Evolutionary conservation across 495 filamentous ascomycete genomes (phyloP).

Genomic region (Xylaria intraflava): DNA sequence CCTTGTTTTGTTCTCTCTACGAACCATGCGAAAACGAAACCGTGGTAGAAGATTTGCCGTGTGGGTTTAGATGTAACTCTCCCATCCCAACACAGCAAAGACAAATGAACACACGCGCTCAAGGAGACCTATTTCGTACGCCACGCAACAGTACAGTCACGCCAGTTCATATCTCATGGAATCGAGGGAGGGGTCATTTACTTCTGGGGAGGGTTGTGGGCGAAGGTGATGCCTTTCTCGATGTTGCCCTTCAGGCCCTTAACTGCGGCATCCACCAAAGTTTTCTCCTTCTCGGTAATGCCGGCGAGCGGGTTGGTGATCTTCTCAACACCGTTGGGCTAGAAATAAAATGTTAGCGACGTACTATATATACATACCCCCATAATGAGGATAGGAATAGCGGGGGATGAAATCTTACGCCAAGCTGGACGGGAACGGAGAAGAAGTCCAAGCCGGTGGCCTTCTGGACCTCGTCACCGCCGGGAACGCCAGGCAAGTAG

Average conservation of each 20-base stretch:
- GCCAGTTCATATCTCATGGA: conserved; percentile 16
- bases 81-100: background rate
- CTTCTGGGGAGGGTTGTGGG: conserved; percentile 68
- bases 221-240: conserved; percentile 84
- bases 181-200: conserved; percentile 29
- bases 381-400: background rate
- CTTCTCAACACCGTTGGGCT: conserved; percentile 79
- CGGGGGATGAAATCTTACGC: conserved; percentile 53
- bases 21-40: conserved; percentile 16
- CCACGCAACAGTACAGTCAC: conserved; percentile 8
- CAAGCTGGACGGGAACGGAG: conserved; percentile 90
- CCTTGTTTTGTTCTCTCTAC: conserved; percentile 29
- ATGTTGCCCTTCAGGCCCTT: conserved; percentile 85
- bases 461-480: conserved; percentile 77
- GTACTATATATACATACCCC: background rate
- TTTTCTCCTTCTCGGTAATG: conserved; percentile 76
- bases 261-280: conserved; percentile 67
- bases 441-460: conserved; percentile 86
- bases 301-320: conserved; percentile 67
- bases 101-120: conserved; percentile 3
- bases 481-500: conserved; percentile 83
- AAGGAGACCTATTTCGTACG: background rate
- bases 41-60: background rate
- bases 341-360: conserved; percentile 29
- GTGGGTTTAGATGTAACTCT: conserved; percentile 2